Percentiles rank a stretch among this genome's conserved stretches.
These are phyloP conservation scores for Aphanomyces invadans DNA, from an alignment of 352 stramenopile genomes.

Conservation along the genomic window DNA sequence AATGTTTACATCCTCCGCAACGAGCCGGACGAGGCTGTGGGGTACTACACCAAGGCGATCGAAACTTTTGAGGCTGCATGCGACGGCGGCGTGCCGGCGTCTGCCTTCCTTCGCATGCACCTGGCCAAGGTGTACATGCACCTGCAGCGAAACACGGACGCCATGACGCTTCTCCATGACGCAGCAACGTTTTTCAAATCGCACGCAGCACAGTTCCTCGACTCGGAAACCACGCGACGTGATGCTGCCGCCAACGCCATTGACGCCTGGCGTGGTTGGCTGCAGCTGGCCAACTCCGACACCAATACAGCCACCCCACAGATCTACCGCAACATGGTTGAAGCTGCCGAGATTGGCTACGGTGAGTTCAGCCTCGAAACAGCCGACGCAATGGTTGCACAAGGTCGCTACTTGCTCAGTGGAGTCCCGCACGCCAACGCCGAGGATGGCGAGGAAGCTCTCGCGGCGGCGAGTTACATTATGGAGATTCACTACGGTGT, in stretches of 20 bases:
- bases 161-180: conserved; percentile 29
- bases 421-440: conserved; percentile 35
- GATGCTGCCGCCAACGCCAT: conserved; percentile 54
- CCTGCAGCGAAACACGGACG: conserved; percentile 21
- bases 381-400: conserved; percentile 35
- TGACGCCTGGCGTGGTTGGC: conserved; percentile 47
- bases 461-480: conserved; percentile 14
- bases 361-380: conserved; percentile 59
- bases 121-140: conserved; percentile 50
- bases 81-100: conserved; percentile 46
- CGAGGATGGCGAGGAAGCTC: conserved; percentile 27
- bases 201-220: conserved; percentile 47
- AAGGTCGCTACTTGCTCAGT: conserved; percentile 35
- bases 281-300: conserved; percentile 26
- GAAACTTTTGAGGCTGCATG: conserved; percentile 49
- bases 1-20: conserved; percentile 42
- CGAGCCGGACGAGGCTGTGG: conserved; percentile 34
- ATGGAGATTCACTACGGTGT: conserved; percentile 10
- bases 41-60: conserved; percentile 41
- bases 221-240: conserved; percentile 41
- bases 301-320: conserved; percentile 34
- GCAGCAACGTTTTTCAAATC: conserved; percentile 53
- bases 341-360: conserved; percentile 40
- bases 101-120: conserved; percentile 48
- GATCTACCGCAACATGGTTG: conserved; percentile 40